Evolutionary conservation across 148 eudicot genomes (phyloP).

Genomic region (Hydrangea macrophylla): DNA sequence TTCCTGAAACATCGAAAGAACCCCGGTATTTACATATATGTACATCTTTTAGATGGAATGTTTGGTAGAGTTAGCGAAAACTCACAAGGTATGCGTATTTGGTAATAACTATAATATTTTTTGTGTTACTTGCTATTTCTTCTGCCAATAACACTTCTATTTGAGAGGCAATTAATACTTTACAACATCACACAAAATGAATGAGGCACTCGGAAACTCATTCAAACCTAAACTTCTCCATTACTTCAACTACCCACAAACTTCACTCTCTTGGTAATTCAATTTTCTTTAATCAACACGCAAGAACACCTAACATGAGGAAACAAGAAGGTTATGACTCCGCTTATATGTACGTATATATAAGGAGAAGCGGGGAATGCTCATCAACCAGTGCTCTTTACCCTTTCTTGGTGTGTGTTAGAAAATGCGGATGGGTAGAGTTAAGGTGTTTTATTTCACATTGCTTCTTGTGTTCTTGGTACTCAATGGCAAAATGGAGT

Average conservation of each 20-base stretch:
- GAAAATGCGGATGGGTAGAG: conserved; percentile 31
- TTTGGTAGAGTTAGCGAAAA: too few relatives aligned
- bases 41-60: too few relatives aligned
- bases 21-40: too few relatives aligned
- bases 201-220: conserved; percentile 31
- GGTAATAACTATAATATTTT: too few relatives aligned
- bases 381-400: conserved; percentile 8
- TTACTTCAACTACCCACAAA: conserved; percentile 1
- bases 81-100: too few relatives aligned
- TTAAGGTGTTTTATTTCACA: conserved; percentile 8
- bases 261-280: conserved; percentile 22
- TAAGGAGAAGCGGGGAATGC: conserved; percentile 18
- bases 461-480: conserved; percentile 28
- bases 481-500: conserved; percentile 22
- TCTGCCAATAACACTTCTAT: too few relatives aligned
- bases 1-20: not conserved
- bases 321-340: conserved; percentile 53
- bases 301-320: conserved; percentile 26
- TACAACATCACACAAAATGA: conserved; percentile 37
- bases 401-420: conserved; percentile 1
- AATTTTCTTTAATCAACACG: conserved; percentile 20
- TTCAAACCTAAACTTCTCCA: conserved; percentile 22
- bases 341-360: conserved; percentile 26
- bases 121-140: not conserved
- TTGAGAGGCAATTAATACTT: too few relatives aligned